These are phyloP conservation scores for Phycomyces blakesleeanus DNA, from an alignment of 192 early-diverging fungal genomes.

Conservation along the genomic window DNA sequence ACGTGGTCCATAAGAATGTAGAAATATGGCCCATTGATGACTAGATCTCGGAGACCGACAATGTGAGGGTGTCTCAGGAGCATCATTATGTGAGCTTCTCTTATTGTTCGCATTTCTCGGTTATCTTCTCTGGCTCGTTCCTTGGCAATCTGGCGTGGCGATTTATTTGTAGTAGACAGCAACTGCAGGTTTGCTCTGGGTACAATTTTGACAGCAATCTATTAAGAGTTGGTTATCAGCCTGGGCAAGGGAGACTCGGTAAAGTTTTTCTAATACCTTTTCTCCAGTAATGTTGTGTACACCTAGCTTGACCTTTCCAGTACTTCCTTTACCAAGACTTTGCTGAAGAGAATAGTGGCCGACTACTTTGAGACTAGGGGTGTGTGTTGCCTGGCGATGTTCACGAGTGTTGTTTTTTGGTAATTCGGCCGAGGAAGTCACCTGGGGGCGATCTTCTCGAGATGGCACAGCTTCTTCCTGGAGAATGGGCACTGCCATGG, in stretches of 20 bases:
- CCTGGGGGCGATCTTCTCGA: background rate
- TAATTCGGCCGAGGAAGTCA: background rate
- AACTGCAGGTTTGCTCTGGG: slow-evolving; percentile 27
- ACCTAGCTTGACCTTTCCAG: slow-evolving; percentile 97
- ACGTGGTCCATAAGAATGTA: slow-evolving; percentile 81
- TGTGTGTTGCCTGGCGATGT: background rate
- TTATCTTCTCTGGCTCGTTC: slow-evolving; percentile 41
- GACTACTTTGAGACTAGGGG: slow-evolving; percentile 19
- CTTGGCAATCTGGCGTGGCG: slow-evolving; percentile 25
- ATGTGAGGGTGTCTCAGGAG: slow-evolving; percentile 82
- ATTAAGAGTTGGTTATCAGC: slow-evolving; percentile 4
- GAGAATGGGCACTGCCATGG: background rate
- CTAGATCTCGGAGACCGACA: slow-evolving; percentile 69
- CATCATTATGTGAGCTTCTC: slow-evolving; percentile 71
- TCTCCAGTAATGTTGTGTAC: slow-evolving; percentile 63
- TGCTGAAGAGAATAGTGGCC: slow-evolving; percentile 45
- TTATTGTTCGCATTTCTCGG: slow-evolving; percentile 63
- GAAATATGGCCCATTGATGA: slow-evolving; percentile 62
- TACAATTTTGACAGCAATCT: slow-evolving; percentile 68
- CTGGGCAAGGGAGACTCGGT: background rate
- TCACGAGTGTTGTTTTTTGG: background rate
- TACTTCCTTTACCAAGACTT: slow-evolving; percentile 91
- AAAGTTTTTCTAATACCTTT: slow-evolving; percentile 55
- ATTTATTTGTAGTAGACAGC: slow-evolving; percentile 9
- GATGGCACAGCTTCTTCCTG: background rate